Evolutionary conservation across 2,329 filamentous ascomycete genomes (phyloP).

Genomic region (Penicillium polonicum): DNA sequence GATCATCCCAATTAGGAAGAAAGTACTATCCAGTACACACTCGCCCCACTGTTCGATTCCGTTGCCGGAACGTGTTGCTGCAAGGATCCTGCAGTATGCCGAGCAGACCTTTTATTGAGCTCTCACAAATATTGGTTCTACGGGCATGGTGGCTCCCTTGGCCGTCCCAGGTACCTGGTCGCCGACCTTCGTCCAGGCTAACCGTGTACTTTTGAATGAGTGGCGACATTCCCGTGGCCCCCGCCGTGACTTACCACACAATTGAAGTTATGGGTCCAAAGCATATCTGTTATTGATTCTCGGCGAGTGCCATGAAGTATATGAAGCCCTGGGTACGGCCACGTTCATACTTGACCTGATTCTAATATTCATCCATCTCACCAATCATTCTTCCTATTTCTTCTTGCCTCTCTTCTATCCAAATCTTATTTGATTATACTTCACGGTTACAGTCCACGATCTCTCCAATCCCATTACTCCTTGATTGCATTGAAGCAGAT

Average conservation of each 20-base stretch:
- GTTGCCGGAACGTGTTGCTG: slow-evolving; percentile 22
- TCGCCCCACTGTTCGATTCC: slow-evolving; percentile 14
- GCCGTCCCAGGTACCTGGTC: slow-evolving; percentile 17
- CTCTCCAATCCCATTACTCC: neutral
- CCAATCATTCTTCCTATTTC: neutral
- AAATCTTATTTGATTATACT: slow-evolving; percentile 7
- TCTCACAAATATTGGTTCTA: slow-evolving; percentile 13
- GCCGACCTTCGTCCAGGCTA: slow-evolving; percentile 12
- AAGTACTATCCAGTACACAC: neutral
- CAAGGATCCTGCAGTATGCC: slow-evolving; percentile 22
- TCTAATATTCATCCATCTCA: neutral
- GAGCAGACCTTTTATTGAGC: slow-evolving; percentile 9
- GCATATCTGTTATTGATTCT: slow-evolving; percentile 9
- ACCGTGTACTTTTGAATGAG: slow-evolving; percentile 20
- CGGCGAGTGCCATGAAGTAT: slow-evolving; percentile 16
- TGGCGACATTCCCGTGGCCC: slow-evolving; percentile 16
- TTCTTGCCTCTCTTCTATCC: neutral
- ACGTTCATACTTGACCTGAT: slow-evolving; percentile 1
- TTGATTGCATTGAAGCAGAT: slow-evolving; percentile 6
- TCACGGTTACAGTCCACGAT: slow-evolving; percentile 7
- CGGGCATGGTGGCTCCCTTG: slow-evolving; percentile 14
- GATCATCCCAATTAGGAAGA: neutral
- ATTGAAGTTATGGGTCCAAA: slow-evolving; percentile 11
- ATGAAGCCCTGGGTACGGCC: slow-evolving; percentile 18
- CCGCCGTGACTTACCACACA: neutral